Evolutionary conservation across 345 rosid species (phyloP).

Genomic region (Syzygium oleosum): DNA sequence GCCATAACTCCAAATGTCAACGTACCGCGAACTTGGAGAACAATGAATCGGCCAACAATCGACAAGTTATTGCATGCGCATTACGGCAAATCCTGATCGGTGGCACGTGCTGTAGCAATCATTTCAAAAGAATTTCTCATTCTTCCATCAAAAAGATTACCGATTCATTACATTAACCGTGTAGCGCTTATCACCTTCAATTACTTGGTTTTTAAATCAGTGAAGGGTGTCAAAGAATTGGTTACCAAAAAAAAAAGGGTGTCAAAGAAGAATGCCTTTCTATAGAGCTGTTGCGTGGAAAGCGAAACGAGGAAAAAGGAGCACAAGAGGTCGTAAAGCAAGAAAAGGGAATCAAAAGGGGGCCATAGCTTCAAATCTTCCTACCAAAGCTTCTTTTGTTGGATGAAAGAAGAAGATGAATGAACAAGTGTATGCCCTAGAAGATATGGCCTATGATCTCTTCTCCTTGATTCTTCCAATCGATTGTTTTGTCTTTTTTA

Average conservation of each 20-base stretch:
- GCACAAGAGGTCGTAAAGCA: background rate
- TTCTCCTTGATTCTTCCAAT: background rate
- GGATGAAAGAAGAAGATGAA: background rate
- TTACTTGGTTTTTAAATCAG: background rate
- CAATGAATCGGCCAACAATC: background rate
- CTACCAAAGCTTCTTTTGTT: background rate
- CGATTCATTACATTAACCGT: background rate
- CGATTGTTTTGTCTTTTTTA: background rate
- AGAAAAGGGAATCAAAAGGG: background rate
- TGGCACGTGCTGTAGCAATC: rapidly evolving
- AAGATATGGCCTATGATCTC: background rate
- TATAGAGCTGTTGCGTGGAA: background rate
- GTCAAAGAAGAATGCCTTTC: background rate
- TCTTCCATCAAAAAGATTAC: background rate
- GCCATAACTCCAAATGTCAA: background rate
- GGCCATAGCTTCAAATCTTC: background rate
- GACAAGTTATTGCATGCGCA: background rate
- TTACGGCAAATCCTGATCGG: background rate
- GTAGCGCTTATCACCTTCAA: background rate
- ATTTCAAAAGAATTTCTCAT: background rate
- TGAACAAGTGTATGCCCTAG: background rate
- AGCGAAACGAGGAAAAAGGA: background rate
- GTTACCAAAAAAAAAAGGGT: too few species aligned
- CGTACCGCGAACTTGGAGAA: background rate
- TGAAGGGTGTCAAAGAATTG: background rate